Evolutionary conservation across 805 yeast genomes (phyloP), one percentile per base, ranked within the genome.

Genomic region (Yamadazyma akitaensis): DNA sequence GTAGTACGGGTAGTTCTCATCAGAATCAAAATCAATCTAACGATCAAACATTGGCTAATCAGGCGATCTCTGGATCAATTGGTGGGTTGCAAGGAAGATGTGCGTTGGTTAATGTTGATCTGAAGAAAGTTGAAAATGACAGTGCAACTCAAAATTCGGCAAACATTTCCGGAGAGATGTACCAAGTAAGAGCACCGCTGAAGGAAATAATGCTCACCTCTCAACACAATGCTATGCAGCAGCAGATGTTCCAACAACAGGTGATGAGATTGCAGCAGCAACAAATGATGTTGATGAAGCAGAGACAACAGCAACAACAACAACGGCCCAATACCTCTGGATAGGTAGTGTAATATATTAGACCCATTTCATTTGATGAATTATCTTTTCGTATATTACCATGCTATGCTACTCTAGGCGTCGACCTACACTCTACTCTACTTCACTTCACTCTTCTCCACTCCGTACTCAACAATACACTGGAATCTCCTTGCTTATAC

Each of bases 21-120:
- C 47, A 34, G 13, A 36, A 21, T 13, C 37, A 33, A 16, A 50
- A 32, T 32, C 51, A 51, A 19, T 40, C 59, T 5, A 57, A 58
- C 14, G 74, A 69, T 33, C 70, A 64, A 51, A 71, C 75, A 1
- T 61, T 72, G 40, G 77, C 77, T 5, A 72, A 70, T 53, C 77
- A 72, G 54, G 77, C 77, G 13, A 72, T 72, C 39, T 67, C 73
- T 1, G 77, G 77, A 1, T 68, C 74, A 13, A 80, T 82, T 34
- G 95, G 95, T 12, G 87, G 90, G 4, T 67, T 86, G 42, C 85
- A 83, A 60, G 91, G 94, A n/a, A 75, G 94, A 45, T 81, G 90
- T 40, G 85, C 88, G 1, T 78, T 84, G 40, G 78, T 87, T 47
- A 85, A 86, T 61, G 79, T 88, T 12, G 94, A 72, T 46, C 51